These are phyloP conservation scores for Lindgomyces ingoldianus DNA, from an alignment of 495 filamentous ascomycete genomes.

Conservation along the genomic window DNA sequence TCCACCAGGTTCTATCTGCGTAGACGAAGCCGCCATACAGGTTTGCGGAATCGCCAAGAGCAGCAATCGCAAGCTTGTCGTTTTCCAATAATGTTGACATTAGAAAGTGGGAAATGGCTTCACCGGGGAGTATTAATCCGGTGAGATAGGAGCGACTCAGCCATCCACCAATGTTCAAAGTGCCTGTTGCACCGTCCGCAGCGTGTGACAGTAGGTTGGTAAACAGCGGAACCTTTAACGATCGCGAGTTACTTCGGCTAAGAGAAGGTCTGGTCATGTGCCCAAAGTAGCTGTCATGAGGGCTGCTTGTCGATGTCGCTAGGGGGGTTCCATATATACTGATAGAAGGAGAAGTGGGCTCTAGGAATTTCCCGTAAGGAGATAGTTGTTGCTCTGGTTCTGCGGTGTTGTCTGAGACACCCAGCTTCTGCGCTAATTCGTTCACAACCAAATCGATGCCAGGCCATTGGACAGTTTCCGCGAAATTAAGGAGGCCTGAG, in stretches of 20 bases:
- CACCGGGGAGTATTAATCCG: slow-evolving; percentile 76
- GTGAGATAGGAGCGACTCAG: slow-evolving; percentile 76
- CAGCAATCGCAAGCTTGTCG: slow-evolving; percentile 62
- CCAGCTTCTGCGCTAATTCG: slow-evolving; percentile 54
- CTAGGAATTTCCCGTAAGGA: slow-evolving; percentile 19
- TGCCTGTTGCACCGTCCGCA: slow-evolving; percentile 22
- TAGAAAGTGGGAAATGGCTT: slow-evolving; percentile 70
- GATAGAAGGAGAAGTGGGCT: slow-evolving; percentile 25
- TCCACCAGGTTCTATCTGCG: slow-evolving; percentile 74
- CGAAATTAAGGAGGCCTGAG: slow-evolving; percentile 54
- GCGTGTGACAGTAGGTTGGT: slow-evolving; percentile 5
- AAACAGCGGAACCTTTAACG: slow-evolving; percentile 23
- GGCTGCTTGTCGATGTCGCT: slow-evolving; percentile 22
- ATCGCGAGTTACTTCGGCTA: slow-evolving; percentile 23
- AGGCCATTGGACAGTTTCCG: slow-evolving; percentile 56
- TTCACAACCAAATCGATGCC: slow-evolving; percentile 45
- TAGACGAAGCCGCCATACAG: slow-evolving; percentile 80
- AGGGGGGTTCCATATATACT: slow-evolving; percentile 45
- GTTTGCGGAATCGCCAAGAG: slow-evolving; percentile 67
- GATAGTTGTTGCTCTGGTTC: slow-evolving; percentile 19
- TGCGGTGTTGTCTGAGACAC: slow-evolving; percentile 43
- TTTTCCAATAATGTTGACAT: slow-evolving; percentile 80
- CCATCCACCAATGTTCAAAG: slow-evolving; percentile 65
- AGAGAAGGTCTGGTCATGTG: slow-evolving; percentile 17
- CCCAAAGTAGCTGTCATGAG: slow-evolving; percentile 40